These are phyloP conservation scores for Ophiostoma populinum DNA, from an alignment of 2,329 filamentous ascomycete species.

Conservation along the genomic window DNA sequence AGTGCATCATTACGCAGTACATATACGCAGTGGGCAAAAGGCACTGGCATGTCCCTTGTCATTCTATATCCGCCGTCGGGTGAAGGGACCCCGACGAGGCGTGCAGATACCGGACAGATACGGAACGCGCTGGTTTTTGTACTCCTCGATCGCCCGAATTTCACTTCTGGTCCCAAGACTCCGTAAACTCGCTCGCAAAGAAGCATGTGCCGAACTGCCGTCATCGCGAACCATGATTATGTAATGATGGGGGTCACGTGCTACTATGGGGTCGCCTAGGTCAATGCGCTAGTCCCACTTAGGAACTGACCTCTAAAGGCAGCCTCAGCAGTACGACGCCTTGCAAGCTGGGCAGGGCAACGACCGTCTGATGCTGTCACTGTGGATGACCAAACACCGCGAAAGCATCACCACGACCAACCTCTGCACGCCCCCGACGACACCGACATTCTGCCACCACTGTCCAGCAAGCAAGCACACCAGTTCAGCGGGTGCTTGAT, in stretches of 20 bases:
- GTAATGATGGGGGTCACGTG: not conserved
- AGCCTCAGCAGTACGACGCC: constrained; percentile 12
- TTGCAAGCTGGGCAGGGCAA: constrained; percentile 4
- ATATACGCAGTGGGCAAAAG: not conserved
- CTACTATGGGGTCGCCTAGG: not conserved
- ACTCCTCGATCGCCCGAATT: not conserved
- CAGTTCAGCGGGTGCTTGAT: not conserved
- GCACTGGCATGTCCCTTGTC: not conserved
- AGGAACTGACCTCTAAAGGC: constrained; percentile 12
- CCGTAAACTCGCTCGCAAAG: too few relatives aligned
- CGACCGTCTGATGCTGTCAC: constrained; percentile 2
- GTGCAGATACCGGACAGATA: constrained; percentile 3
- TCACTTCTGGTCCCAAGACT: too few relatives aligned
- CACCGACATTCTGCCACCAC: too few relatives aligned
- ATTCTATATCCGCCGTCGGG: constrained; percentile 5
- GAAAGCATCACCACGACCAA: not conserved
- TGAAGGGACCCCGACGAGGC: constrained; percentile 5
- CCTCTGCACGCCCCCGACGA: not conserved
- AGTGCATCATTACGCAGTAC: not conserved
- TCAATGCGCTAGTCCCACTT: constrained; percentile 7
- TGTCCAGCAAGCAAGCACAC: constrained; percentile 1
- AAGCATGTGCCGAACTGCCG: too few relatives aligned
- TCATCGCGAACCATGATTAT: too few relatives aligned
- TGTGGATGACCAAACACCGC: not conserved
- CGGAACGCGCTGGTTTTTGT: constrained; percentile 3